Percentiles rank a stretch among this genome's conserved stretches.
Evolutionary conservation across 2,329 filamentous ascomycete genomes (phyloP).

Genomic region (Penicillium sp.): DNA sequence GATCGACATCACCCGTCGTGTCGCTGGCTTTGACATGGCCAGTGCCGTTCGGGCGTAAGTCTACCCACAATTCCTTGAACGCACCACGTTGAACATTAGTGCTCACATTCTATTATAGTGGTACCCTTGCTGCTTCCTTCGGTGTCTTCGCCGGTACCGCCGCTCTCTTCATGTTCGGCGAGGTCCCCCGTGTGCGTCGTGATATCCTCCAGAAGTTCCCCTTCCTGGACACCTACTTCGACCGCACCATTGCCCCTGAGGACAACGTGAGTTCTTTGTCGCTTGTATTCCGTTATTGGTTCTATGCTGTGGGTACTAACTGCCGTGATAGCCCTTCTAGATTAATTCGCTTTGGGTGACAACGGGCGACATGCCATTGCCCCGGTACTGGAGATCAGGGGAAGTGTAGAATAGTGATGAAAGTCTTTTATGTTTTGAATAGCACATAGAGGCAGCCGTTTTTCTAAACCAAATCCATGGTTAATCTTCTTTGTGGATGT

Average conservation of each 20-base stretch:
- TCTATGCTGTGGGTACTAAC: constrained; percentile 18
- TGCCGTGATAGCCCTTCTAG: constrained; percentile 36
- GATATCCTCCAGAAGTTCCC: constrained; percentile 64
- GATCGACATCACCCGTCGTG: constrained; percentile 51
- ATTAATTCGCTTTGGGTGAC: constrained; percentile 18
- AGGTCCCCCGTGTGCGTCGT: constrained; percentile 61
- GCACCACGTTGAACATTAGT: background rate
- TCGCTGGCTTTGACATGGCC: constrained; percentile 51
- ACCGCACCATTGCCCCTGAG: constrained; percentile 60
- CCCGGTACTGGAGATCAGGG: constrained; percentile 10
- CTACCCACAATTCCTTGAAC: background rate
- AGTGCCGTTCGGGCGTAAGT: constrained; percentile 50
- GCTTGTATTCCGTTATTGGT: background rate
- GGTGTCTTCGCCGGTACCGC: constrained; percentile 59
- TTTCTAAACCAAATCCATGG: constrained; percentile 11
- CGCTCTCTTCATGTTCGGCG: constrained; percentile 65
- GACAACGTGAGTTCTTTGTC: constrained; percentile 54
- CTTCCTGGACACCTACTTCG: constrained; percentile 57
- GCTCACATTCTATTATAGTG: constrained; percentile 33
- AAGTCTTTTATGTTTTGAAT: constrained; percentile 29
- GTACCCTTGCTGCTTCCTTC: constrained; percentile 54
- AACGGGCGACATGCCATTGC: constrained; percentile 5
- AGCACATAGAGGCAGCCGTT: constrained; percentile 35
- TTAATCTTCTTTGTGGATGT: constrained; percentile 6
- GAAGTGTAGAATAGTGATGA: constrained; percentile 40